Conservation (phyloP, 2,329 filamentous ascomycete species). For the Aspergillus sergii region DNA sequence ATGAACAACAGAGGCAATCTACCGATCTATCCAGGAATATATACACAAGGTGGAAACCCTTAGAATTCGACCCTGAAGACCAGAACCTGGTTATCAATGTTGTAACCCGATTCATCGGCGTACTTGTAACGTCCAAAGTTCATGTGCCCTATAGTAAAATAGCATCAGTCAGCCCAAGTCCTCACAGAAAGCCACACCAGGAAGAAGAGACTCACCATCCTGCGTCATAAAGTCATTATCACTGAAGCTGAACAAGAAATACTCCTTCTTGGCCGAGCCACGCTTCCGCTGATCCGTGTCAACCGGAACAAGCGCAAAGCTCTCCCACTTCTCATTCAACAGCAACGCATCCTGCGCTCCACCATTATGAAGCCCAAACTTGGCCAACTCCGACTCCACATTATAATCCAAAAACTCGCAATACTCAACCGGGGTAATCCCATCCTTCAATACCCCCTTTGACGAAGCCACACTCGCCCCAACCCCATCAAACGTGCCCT, state of each 20-base stretch:
- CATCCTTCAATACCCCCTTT: slow-evolving; percentile 56
- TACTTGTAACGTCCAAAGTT: slow-evolving; percentile 61
- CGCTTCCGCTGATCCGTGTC: slow-evolving; percentile 38
- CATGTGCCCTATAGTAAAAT: slow-evolving; percentile 49
- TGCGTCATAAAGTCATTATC: slow-evolving; percentile 79
- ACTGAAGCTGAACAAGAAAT: slow-evolving; percentile 67
- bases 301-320: slow-evolving; percentile 63
- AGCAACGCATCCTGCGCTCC: slow-evolving; percentile 60
- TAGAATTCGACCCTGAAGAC: slow-evolving; percentile 53
- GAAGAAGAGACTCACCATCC: slow-evolving; percentile 51
- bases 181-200: not conserved
- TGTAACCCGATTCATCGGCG: slow-evolving; percentile 59
- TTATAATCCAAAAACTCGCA: slow-evolving; percentile 72
- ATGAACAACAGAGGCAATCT: not conserved
- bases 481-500: slow-evolving; percentile 45
- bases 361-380: slow-evolving; percentile 71
- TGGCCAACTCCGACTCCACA: slow-evolving; percentile 63
- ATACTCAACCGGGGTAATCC: slow-evolving; percentile 61
- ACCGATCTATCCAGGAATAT: not conserved
- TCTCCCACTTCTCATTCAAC: slow-evolving; percentile 79
- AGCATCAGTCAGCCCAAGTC: slow-evolving; percentile 11
- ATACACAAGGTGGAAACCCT: not conserved
- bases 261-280: slow-evolving; percentile 56
- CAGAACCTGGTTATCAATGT: slow-evolving; percentile 64
- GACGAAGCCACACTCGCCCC: slow-evolving; percentile 50